Evolutionary conservation across 2,329 filamentous ascomycete genomes (phyloP).

Genomic region (Arthrobotrys sinensis): DNA sequence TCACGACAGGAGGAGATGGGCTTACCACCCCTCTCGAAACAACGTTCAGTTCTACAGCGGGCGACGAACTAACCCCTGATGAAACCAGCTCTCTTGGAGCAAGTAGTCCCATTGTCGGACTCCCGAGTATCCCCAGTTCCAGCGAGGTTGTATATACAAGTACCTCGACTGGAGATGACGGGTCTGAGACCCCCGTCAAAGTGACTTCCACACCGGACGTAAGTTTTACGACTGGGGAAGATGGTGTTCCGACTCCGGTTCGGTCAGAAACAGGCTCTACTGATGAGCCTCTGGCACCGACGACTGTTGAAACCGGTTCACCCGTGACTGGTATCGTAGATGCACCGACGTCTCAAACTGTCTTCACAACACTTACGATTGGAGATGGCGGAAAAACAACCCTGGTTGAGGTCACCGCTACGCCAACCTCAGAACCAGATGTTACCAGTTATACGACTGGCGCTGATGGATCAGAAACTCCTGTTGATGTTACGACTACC

Average conservation of each 20-base stretch:
- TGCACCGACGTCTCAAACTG: background rate
- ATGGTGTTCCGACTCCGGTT: background rate
- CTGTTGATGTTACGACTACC: background rate
- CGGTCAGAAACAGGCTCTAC: background rate
- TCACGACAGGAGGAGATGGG: background rate
- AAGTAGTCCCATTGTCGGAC: background rate
- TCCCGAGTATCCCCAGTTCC: background rate
- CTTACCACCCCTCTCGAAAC: background rate
- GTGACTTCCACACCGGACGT: background rate
- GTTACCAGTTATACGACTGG: background rate
- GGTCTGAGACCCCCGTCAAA: background rate
- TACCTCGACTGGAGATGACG: conserved; percentile 5
- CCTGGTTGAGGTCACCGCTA: background rate
- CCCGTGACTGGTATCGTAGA: background rate
- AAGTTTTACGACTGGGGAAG: background rate
- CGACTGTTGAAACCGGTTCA: background rate
- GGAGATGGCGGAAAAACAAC: conserved; percentile 14
- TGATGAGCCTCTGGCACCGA: background rate
- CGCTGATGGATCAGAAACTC: background rate
- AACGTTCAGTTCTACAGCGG: background rate
- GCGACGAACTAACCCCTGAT: no score
- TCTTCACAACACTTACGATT: background rate
- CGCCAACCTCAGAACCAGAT: background rate
- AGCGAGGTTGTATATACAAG: conserved; percentile 15
- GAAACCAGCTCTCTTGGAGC: background rate